Evolutionary conservation across 768 basidiomycete genomes (phyloP).

Genomic region (Symmetrospora coprosmae): DNA sequence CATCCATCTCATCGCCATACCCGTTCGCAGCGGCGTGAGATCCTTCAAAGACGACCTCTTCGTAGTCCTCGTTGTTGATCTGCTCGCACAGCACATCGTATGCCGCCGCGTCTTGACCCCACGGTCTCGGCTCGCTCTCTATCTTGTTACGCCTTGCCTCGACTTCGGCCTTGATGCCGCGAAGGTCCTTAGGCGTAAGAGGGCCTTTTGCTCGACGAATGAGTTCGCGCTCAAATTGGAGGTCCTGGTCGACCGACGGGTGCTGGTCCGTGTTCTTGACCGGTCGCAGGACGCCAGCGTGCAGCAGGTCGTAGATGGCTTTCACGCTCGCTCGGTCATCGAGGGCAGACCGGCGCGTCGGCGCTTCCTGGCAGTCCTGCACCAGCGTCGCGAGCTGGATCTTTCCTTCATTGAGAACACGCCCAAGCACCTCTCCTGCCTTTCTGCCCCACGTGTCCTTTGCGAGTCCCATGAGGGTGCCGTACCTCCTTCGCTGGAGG

Average conservation of each 20-base stretch:
- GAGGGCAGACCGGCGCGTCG: no score
- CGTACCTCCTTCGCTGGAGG: constrained; percentile 1
- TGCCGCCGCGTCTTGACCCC: background rate
- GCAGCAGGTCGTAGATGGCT: constrained; percentile 14
- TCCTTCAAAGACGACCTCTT: no score
- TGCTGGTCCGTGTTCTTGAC: background rate
- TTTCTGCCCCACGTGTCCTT: constrained; percentile 5
- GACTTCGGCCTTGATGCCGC: background rate
- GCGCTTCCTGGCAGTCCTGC: background rate
- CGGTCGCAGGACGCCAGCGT: constrained; percentile 1
- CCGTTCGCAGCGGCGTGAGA: no score
- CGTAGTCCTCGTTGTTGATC: background rate
- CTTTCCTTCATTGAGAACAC: constrained; percentile 7
- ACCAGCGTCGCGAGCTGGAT: constrained; percentile 5
- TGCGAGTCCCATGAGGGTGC: constrained; percentile 1
- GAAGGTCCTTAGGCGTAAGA: constrained; percentile 11
- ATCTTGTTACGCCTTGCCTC: background rate
- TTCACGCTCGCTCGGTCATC: background rate
- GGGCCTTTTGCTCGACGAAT: background rate
- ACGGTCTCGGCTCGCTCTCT: background rate
- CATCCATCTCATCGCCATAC: no score
- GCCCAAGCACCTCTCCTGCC: background rate
- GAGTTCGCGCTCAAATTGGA: background rate
- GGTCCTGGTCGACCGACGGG: constrained; percentile 9
- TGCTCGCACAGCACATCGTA: constrained; percentile 4